These are phyloP conservation scores for Peribolospora baueri DNA, from an alignment of 768 basidiomycete species.

Conservation along the genomic window DNA sequence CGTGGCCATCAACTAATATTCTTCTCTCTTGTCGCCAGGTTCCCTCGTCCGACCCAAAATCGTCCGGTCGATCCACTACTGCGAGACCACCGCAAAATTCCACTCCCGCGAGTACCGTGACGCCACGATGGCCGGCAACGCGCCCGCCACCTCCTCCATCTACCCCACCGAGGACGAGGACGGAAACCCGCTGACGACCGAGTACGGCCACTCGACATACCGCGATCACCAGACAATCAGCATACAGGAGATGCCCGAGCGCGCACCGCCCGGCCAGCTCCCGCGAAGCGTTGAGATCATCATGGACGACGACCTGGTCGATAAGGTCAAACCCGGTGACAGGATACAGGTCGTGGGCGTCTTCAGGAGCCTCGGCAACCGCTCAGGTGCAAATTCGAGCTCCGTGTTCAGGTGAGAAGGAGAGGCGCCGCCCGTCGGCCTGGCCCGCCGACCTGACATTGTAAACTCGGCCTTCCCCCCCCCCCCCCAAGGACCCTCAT, in stretches of 20 bases:
- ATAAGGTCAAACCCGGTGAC: constrained; percentile 93
- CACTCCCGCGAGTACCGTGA: constrained; percentile 80
- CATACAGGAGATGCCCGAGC: constrained; percentile 99
- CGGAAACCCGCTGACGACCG: constrained; percentile 61
- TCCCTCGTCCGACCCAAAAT: constrained; percentile 96
- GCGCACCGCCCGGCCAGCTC: constrained; percentile 87
- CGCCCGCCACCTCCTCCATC: constrained; percentile 60
- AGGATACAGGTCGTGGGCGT: constrained; percentile 88
- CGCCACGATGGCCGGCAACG: constrained; percentile 54
- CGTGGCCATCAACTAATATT: background rate
- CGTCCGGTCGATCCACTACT: constrained; percentile 89
- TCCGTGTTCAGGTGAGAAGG: constrained; percentile 55
- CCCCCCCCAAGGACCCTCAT: constrained; percentile 59
- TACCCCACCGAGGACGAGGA: constrained; percentile 83
- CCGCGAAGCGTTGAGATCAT: constrained; percentile 91
- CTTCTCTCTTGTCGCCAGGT: constrained; percentile 15
- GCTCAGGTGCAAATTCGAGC: constrained; percentile 34
- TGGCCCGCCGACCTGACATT: background rate
- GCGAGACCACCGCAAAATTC: constrained; percentile 60
- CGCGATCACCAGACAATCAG: constrained; percentile 90
- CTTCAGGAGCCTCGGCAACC: constrained; percentile 81
- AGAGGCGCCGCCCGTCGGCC: background rate
- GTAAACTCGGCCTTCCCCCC: background rate
- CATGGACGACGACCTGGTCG: constrained; percentile 85
- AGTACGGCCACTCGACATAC: constrained; percentile 77